Base-by-base conservation (phyloP, 2,329 filamentous ascomycete genomes). In the Neospermospora avenae region DNA sequence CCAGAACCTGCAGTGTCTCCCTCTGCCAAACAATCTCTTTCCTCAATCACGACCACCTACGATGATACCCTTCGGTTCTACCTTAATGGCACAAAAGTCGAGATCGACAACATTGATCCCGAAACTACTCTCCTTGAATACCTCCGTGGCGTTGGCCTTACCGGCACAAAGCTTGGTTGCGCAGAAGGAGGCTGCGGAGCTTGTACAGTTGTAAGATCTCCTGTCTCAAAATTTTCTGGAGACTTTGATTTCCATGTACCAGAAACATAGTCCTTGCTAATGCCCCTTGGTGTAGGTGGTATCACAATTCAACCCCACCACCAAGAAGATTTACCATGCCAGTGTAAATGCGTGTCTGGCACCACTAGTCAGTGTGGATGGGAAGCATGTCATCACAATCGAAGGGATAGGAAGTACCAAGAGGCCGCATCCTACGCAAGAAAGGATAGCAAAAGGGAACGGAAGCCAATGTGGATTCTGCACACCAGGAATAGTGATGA, bases 401-500 rank as follows among this genome's bases (percentile, higher is more conserved):
- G 95, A 99, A 76, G 95, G 95, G 6, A 97, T 99, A 69, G 95
- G 95, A 11, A 90, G 89, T 73, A 87, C 90, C 28, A 88, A 95
- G 74, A 85, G 82, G 44, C 95, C 95, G 4, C 95, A 99, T 77
- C 90, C 93, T 1, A 81, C 88, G 3, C 95, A 98, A 73, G 92
- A 98, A 77, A 84, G 95, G 51, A 89, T 99, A 69, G 93, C 95
- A 18, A 90, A 90, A 75, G 85, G 89, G 34, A 95, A 96, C 77
- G 95, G 95, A 52, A 96, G 91, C 68, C 93, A 99, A 74, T 99
- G 87, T 74, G 87, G 72, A 3, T 99, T 99, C 76, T 99, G 95
- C 72, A 98, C 95, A 0, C 95, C 95, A 4, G 95, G 95, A 2
- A 98, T 99, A 70, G 93, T 98, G 64, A 98, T 98, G 90, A 97